Base-by-base conservation (phyloP, 2,329 filamentous ascomycete species). In the Hypomyces perniciosus region DNA sequence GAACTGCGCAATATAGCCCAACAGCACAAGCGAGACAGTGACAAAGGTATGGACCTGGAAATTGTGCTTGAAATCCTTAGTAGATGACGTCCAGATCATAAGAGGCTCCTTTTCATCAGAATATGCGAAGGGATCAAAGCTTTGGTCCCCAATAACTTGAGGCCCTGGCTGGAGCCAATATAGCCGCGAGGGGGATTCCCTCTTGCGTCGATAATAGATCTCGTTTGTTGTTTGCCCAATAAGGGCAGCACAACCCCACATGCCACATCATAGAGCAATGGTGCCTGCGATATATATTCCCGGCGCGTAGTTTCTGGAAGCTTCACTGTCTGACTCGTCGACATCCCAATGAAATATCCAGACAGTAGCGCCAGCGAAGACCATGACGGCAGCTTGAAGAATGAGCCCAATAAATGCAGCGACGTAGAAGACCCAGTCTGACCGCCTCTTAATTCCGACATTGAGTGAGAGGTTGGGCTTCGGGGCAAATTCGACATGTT, bases 141-240 rank as follows among this genome's bases (percentile, higher is more conserved):
- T 61, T 30, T 62, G 59, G 34, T 62, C 59, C 5, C 57, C 59
- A 4, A 61, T 52, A n/a, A 51, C 46, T 10, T 61, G 57, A 3
- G 44, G 46, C 0, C 59, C 59, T 1, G 59, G 59, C 29, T 62
- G 57, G 5, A 62, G 39, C 59, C 59, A 61, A 10, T 56, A 34
- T 4, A 60, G 31, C 4, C 46, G 47, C 4, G 30, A 27, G 9
- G 40, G 9, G 40, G 28, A 29, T n/a, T 43, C 42, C 8, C 12
- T 42, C 4, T 27, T 20, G 10, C 51, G 49, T 26, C 42, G 35
- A 30, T 52, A 56, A 4, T 40, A 35, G 38, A 52, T 37, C 10
- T 60, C 58, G 8, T 46, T 31, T 7, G 59, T 60, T 1, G 51
- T 54, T 33, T 61, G 50, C 0, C 57, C 57, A 44, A 61, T 54